These are phyloP conservation scores for Croton laevigatus DNA, from an alignment of 441 rosid species.

Conservation along the genomic window DNA sequence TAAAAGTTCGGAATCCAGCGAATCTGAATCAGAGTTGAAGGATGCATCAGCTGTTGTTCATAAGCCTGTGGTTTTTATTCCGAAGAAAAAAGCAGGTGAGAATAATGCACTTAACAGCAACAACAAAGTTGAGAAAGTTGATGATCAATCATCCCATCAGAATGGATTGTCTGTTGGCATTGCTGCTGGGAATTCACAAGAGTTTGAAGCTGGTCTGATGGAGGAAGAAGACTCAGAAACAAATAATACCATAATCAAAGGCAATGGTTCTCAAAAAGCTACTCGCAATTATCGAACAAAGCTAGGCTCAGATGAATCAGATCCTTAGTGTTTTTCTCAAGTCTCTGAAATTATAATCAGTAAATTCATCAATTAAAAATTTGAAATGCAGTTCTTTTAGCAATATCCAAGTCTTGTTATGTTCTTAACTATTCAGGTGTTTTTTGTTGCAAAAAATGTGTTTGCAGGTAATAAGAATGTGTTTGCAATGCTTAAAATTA, in stretches of 20 bases:
- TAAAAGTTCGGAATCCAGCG: slow-evolving; percentile 27
- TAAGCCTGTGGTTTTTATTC: slow-evolving; percentile 60
- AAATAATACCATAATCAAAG: slow-evolving; percentile 17
- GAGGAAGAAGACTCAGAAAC: slow-evolving; percentile 62
- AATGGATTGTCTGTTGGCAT: slow-evolving; percentile 37
- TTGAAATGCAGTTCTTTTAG: neutral
- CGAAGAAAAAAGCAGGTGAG: slow-evolving; percentile 45
- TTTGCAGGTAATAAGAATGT: neutral
- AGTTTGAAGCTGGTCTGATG: slow-evolving; percentile 44
- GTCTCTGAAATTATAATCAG: neutral
- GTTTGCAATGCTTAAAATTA: neutral
- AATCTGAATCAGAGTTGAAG: slow-evolving; percentile 18
- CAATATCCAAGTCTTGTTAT: neutral
- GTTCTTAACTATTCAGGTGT: neutral
- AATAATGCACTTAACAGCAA: slow-evolving; percentile 14
- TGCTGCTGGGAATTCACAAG: slow-evolving; percentile 41
- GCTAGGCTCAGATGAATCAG: slow-evolving; percentile 35
- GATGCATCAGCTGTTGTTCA: slow-evolving; percentile 37
- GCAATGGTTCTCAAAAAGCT: slow-evolving; percentile 25
- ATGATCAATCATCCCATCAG: slow-evolving; percentile 19
- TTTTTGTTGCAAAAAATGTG: neutral
- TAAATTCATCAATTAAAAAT: neutral
- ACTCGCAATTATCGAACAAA: slow-evolving; percentile 47
- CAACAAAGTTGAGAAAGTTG: slow-evolving; percentile 23
- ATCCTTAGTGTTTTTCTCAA: slow-evolving; percentile 25